Base-by-base conservation (phyloP, 768 basidiomycete species). In the Royoungia palumana region DNA sequence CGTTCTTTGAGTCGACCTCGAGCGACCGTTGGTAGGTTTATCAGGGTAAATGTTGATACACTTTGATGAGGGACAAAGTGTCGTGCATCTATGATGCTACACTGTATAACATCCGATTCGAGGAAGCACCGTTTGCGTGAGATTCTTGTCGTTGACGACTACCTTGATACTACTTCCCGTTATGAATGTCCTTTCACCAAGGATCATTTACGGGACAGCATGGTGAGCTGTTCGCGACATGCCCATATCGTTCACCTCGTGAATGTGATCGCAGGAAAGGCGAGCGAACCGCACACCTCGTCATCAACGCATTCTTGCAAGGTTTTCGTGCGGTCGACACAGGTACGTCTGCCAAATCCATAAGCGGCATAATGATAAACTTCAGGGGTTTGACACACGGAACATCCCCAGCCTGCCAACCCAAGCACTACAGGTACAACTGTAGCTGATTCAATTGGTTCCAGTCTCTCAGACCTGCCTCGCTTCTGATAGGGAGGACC, bases 281-380 rank as follows among this genome's bases (percentile, higher is more conserved):
- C 59, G 84, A 86, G 46, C 66, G 74, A 20, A 93, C 91, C 1
- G 69, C 81, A 0, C 67, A 72, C 5, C 76, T 91, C 3, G 89
- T 92, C 17, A 69, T 85, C 42, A 75, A 72, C 46, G 91, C 91
- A 10, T 79, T 92, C 47, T 67, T 85, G 34, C 76, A 80, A 54
- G 90, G 91, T 6, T 93, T 92, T 63, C 71, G 83, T 39, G 89
- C 85, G 5, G 81, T 93, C 24, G 91, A 94, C 58, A 91, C 88
- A n/a, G 89, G 88, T 76, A 65, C 53, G 73, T 66, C n/a, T n/a
- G n/a, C n/a, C n/a, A n/a, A n/a, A n/a, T n/a, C 62, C n/a, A 48
- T 30, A 37, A 42, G 42, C 14, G 44, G 45, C 35, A 43, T 38
- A 5, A 17, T n/a, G 17, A 12, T 27, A 35, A 19, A 13, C 17